Conservation (phyloP, 441 rosid genomes). For the Syzygium malaccense region DNA sequence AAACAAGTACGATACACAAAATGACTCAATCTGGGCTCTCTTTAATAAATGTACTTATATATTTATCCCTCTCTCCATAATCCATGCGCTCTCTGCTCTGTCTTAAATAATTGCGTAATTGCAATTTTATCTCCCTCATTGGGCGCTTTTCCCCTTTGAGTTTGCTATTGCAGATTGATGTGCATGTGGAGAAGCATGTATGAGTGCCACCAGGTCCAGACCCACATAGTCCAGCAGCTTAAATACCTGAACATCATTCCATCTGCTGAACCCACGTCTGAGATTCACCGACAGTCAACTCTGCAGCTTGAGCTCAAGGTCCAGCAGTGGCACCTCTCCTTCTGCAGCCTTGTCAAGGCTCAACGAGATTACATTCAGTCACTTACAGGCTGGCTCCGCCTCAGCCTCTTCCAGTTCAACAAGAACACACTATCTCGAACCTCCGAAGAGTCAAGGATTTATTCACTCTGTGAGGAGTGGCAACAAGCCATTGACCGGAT, state of each 20-base stretch:
- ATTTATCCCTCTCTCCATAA: neutral
- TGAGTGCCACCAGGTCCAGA: conserved; percentile 92
- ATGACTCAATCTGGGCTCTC: neutral
- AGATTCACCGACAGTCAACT: conserved; percentile 84
- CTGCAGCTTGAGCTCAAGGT: conserved; percentile 87
- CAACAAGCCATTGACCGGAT: conserved; percentile 69
- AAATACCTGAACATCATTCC: conserved; percentile 78
- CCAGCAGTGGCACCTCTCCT: conserved; percentile 88
- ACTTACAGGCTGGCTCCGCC: conserved; percentile 86
- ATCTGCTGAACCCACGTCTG: conserved; percentile 73
- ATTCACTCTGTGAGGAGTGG: conserved; percentile 85
- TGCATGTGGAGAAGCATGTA: conserved; percentile 99
- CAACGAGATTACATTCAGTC: conserved; percentile 83
- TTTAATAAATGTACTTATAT: neutral
- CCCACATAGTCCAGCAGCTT: conserved; percentile 89
- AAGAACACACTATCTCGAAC: conserved; percentile 37
- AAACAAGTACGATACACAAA: neutral
- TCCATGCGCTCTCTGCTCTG: neutral
- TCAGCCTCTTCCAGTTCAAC: conserved; percentile 84
- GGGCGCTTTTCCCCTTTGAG: neutral
- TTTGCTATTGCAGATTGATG: conserved; percentile 51
- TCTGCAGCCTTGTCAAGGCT: conserved; percentile 66
- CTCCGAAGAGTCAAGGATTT: conserved; percentile 60
- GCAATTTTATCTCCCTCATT: neutral
- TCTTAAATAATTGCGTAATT: neutral